Evolutionary conservation across 2,329 filamentous ascomycete genomes (phyloP), one percentile per base, ranked within the genome.

Genomic region (Pleurostoma richardsiae): DNA sequence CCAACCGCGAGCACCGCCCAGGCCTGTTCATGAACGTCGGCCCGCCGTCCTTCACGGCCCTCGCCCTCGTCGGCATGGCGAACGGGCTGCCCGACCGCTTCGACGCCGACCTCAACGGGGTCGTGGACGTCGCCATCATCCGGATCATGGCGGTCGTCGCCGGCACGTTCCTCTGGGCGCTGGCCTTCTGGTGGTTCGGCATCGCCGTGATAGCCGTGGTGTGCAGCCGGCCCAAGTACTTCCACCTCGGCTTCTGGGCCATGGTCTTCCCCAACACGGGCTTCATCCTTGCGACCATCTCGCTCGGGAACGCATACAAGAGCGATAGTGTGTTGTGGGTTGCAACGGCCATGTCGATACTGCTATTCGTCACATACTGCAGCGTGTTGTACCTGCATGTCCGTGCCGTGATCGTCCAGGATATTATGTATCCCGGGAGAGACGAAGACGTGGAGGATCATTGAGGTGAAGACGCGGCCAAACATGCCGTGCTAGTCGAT

Each of bases 11-110:
- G 56, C 81, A 85, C 50, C 71, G 85, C 43, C 82, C 85, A 0
- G 85, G 80, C 1, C 77, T 90, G 60, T 89, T 87, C 69, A 88
- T 90, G 69, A 84, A 82, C 49, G 85, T 88, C n/a, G 86, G 86
- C 0, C 84, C 86, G 2, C 84, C 85, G 1, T 77, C 82, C 1
- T 89, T 88, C 68, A 89, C 85, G 1, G 81, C 80, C 1, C 68
- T 88, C 10, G 85, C 85, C 0, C 71, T 88, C 39, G 78, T 89
- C 36, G 84, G 84, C 42, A 84, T 88, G 76, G 75, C 83, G 1
- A 71, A 76, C 41, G 73, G 74, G 6, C 61, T 83, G 4, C 74
- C 77, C 5, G 64, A 68, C 40, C 65, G 64, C 6, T 64, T 80
- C 29, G 71, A 77, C 44, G 62, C 62, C 10, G 64, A 69, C 36